phyloP scores from a whole-genome alignment of 306 rosid genomes.

The Inga leiocalycina region DNA sequence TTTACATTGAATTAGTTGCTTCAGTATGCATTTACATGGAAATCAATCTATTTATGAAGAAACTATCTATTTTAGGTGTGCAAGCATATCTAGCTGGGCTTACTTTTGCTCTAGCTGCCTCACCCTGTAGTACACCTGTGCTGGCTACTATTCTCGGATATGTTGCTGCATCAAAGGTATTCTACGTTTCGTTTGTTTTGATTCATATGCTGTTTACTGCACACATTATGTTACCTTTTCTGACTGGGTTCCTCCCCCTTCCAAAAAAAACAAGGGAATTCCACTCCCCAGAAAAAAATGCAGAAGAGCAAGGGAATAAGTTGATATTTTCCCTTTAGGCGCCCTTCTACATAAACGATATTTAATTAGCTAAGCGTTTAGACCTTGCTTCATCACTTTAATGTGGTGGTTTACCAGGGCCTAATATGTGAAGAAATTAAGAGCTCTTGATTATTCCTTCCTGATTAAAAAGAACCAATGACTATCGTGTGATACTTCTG shows the following conservation, averaged over 20 bases:
- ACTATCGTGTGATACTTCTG: neutral
- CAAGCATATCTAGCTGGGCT: slow-evolving; percentile 98
- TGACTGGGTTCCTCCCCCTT: neutral
- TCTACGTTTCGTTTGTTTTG: neutral
- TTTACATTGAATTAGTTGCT: neutral
- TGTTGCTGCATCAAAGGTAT: slow-evolving; percentile 96
- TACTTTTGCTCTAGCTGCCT: slow-evolving; percentile 96
- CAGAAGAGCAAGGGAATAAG: neutral
- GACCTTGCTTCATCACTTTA: neutral
- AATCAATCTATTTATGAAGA: slow-evolving; percentile 23
- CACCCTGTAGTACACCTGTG: slow-evolving; percentile 96
- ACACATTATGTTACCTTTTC: neutral
- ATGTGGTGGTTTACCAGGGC: neutral
- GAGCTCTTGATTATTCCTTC: neutral
- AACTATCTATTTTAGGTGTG: slow-evolving; percentile 60
- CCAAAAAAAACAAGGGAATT: neutral
- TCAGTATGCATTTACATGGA: slow-evolving; percentile 12
- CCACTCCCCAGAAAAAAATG: neutral
- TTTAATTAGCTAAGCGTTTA: neutral
- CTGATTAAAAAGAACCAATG: neutral
- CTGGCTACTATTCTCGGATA: slow-evolving; percentile 83
- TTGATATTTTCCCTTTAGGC: neutral
- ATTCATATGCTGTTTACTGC: neutral
- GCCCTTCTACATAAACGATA: neutral
- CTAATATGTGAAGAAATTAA: neutral